Evolutionary conservation across 1,284 basidiomycete species (phyloP).

Genomic region (Microbotryomycetes sp.): DNA sequence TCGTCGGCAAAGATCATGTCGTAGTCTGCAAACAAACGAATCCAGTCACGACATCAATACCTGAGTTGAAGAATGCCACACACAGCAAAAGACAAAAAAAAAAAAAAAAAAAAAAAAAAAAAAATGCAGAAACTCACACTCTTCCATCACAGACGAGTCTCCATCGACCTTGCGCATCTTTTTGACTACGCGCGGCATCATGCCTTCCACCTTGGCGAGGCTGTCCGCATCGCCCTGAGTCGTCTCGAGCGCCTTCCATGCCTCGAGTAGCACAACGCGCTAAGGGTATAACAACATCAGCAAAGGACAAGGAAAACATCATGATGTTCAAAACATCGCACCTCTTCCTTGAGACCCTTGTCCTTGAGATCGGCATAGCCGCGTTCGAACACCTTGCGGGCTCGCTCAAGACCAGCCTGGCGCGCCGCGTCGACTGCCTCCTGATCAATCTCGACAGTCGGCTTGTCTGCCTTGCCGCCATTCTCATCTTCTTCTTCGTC

Average conservation of each 20-base stretch:
- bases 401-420: slow-evolving; percentile 56
- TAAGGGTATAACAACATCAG: slow-evolving; percentile 36
- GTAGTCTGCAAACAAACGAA: slow-evolving; percentile 57
- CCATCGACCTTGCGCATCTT: slow-evolving; percentile 73
- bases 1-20: slow-evolving; percentile 92
- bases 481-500: slow-evolving; percentile 70
- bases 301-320: neutral
- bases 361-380: slow-evolving; percentile 78
- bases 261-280: slow-evolving; percentile 81
- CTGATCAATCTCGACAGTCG: slow-evolving; percentile 49
- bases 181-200: slow-evolving; percentile 86
- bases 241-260: slow-evolving; percentile 88
- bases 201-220: slow-evolving; percentile 69
- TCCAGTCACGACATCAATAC: neutral
- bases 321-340: slow-evolving; percentile 44
- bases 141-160: slow-evolving; percentile 76
- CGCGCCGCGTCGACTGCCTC: slow-evolving; percentile 47
- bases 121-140: slow-evolving; percentile 49
- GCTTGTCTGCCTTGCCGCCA: slow-evolving; percentile 50
- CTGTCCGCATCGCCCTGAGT: slow-evolving; percentile 58
- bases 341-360: slow-evolving; percentile 78
- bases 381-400: slow-evolving; percentile 71
- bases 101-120: too few relatives aligned
- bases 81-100: neutral
- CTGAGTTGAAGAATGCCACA: neutral